Evolutionary conservation across 345 rosid genomes (phyloP), one percentile per base, ranked within the genome.

Genomic region (Acer saccharum): DNA sequence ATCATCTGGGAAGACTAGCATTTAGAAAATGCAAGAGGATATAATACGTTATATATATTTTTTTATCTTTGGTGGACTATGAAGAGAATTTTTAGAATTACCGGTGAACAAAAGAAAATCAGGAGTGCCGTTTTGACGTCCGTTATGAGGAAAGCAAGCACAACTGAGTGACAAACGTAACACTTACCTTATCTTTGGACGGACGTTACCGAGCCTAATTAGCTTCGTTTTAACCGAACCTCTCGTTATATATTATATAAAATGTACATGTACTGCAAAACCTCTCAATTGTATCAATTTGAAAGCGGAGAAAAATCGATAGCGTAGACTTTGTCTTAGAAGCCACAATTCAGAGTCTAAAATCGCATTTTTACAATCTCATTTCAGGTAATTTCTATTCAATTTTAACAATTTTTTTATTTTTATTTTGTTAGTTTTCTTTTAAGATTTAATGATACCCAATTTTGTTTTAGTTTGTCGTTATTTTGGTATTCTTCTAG

Each of bases 191-290:
- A 46, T 10, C 69, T 25, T 64, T 74, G 27, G 44, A 74, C 69
- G 77, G 77, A 74, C 77, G 77, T 64, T 63, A 63, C 61, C 29
- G 69, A 48, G 23, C 61, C 44, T 17, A 63, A 32, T n/a, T 43
- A 64, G 61, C 77, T 63, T 74, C 60, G 60, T 21, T 63, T 43
- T 16, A 62, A 63, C 77, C 69, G 69, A 44, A 10, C 68, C 50
- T 52, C 63, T 32, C 11, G 1, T 11, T 0, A 25, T 23, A 23
- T 23, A 23, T 11, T 0, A 25, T 23, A 23, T 23, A 23, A 17
- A 41, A 54, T n/a, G 35, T 11, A 39, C 21, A 20, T 8, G n/a
- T 1, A 10, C 4, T 16, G 21, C 39, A 65, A 75, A 35, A 11
- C 21, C 65, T 20, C 55, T 67, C 55, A 35, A 18, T 75, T 50